These are phyloP conservation scores for Scutellaria galericulata DNA, from an alignment of 257 asterid species.

Conservation along the genomic window DNA sequence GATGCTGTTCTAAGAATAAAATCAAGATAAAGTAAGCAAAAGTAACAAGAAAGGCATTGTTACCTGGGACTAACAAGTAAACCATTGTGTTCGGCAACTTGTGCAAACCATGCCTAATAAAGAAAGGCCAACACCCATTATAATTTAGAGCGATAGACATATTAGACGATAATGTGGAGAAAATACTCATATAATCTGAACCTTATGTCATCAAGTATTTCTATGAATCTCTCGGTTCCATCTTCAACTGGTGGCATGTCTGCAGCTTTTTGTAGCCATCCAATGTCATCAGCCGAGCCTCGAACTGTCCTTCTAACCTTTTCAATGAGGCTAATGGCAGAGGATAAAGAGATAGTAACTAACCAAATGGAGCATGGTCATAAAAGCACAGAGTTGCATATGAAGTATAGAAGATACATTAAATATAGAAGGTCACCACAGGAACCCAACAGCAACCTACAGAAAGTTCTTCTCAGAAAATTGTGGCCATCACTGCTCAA, in stretches of 20 bases:
- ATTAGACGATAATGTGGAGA: slow-evolving; percentile 24
- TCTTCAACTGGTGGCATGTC: slow-evolving; percentile 93
- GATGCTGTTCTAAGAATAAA: slow-evolving; percentile 10
- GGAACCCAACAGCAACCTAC: neutral
- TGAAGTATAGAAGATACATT: slow-evolving; percentile 18
- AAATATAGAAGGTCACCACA: slow-evolving; percentile 21
- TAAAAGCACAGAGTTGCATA: neutral
- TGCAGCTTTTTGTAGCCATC: slow-evolving; percentile 79
- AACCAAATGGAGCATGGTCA: slow-evolving; percentile 4
- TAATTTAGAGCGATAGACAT: slow-evolving; percentile 21
- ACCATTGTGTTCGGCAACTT: slow-evolving; percentile 83
- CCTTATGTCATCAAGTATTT: slow-evolving; percentile 87
- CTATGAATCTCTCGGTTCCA: slow-evolving; percentile 76
- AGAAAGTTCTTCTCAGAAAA: slow-evolving; percentile 14
- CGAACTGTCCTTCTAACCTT: slow-evolving; percentile 88
- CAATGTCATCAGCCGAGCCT: slow-evolving; percentile 97
- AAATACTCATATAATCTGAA: slow-evolving; percentile 26
- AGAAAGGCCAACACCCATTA: slow-evolving; percentile 37
- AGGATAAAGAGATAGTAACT: slow-evolving; percentile 21
- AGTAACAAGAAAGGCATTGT: slow-evolving; percentile 29
- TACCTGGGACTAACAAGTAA: slow-evolving; percentile 98
- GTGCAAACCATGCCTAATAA: slow-evolving; percentile 89
- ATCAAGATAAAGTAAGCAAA: slow-evolving; percentile 29
- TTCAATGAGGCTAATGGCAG: slow-evolving; percentile 51
- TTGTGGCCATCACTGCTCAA: neutral